Conservation (phyloP, 176 grass and related monocot genomes). For the Oryza nivara region DNA sequence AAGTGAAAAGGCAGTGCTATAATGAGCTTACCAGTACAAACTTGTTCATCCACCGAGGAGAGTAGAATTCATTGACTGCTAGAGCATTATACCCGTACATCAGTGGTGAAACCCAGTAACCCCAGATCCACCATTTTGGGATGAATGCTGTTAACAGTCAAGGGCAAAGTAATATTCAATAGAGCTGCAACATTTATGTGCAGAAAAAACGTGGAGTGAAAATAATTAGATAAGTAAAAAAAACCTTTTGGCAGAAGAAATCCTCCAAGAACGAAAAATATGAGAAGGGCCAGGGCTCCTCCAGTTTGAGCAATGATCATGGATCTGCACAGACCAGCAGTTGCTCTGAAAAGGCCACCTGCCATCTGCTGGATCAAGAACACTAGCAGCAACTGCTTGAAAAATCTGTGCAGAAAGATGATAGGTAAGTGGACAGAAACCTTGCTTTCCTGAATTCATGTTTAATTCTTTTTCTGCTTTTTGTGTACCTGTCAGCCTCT, state of each 20-base stretch:
- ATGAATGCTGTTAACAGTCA: constrained; percentile 62
- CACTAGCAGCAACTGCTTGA: constrained; percentile 92
- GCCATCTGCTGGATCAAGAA: constrained; percentile 98
- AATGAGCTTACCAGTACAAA: constrained; percentile 51
- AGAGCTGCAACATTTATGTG: constrained; percentile 24
- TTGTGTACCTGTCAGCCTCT: constrained; percentile 77
- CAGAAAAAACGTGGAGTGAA: neutral
- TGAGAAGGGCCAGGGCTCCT: constrained; percentile 81
- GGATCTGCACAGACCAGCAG: constrained; percentile 79
- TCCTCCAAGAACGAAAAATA: constrained; percentile 89
- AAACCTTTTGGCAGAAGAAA: constrained; percentile 95
- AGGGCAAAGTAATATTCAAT: constrained; percentile 35
- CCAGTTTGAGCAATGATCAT: constrained; percentile 96
- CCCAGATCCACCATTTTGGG: constrained; percentile 99
- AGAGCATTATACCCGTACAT: constrained; percentile 90
- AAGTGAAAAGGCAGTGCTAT: constrained; percentile 5
- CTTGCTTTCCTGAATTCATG: neutral
- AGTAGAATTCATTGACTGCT: constrained; percentile 88
- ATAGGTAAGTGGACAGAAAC: constrained; percentile 28
- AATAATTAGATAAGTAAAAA: constrained; percentile 29
- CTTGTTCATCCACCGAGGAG: constrained; percentile 93
- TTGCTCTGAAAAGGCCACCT: constrained; percentile 82
- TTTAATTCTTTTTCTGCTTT: neutral
- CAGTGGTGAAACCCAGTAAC: constrained; percentile 93
- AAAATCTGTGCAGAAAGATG: constrained; percentile 69